Percentiles rank a stretch among this genome's conserved stretches.
Evolutionary conservation across 371 early-diverging fungal genomes (phyloP).

Genomic region (Apophysomyces ossiformis): DNA sequence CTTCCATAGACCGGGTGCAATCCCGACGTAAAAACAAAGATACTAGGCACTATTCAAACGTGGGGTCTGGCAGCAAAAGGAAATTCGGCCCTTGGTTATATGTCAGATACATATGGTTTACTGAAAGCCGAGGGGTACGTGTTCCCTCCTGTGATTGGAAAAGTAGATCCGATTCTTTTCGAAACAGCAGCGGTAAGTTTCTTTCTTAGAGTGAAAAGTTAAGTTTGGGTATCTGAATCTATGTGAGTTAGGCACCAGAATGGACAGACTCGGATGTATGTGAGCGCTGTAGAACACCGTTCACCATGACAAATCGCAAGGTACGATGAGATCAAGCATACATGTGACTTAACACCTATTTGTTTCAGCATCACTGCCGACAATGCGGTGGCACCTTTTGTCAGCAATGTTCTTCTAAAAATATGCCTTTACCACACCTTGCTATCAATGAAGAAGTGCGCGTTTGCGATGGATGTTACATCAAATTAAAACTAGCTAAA

Average conservation of each 20-base stretch:
- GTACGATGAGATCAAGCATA: conserved; percentile 25
- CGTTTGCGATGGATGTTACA: conserved; percentile 92
- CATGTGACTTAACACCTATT: neutral
- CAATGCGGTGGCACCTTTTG: conserved; percentile 95
- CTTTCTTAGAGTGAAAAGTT: neutral
- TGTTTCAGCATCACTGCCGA: conserved; percentile 88
- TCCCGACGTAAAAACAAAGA: conserved; percentile 74
- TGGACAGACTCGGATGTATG: conserved; percentile 96
- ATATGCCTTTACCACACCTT: conserved; percentile 80
- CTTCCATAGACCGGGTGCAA: conserved; percentile 51
- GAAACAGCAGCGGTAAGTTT: conserved; percentile 70
- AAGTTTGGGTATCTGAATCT: neutral
- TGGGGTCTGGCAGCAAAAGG: conserved; percentile 88
- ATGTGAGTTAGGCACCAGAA: conserved; percentile 82
- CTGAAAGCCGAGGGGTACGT: conserved; percentile 80
- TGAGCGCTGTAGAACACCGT: conserved; percentile 90
- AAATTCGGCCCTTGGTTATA: conserved; percentile 78
- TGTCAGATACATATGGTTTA: conserved; percentile 74
- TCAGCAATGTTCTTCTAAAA: conserved; percentile 89
- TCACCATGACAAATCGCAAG: conserved; percentile 94
- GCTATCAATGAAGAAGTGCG: conserved; percentile 91
- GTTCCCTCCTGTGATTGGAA: conserved; percentile 74
- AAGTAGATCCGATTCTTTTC: conserved; percentile 69
- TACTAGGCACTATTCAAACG: conserved; percentile 78
- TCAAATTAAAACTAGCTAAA: conserved; percentile 63